phyloP scores from a whole-genome alignment of 257 asterid genomes.

The Buddleja alternifolia region DNA sequence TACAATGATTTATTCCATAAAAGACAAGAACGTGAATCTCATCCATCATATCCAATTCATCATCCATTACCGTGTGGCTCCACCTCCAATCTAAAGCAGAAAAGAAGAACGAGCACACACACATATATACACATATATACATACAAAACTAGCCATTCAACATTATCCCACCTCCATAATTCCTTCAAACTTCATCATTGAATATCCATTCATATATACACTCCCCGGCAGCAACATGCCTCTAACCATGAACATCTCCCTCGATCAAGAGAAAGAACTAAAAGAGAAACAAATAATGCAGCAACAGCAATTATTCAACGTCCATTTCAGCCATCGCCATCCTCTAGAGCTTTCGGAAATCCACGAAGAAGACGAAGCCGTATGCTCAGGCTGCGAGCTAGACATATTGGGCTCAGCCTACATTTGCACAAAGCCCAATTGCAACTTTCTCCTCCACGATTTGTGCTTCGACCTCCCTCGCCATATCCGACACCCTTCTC shows the following conservation, averaged over 20 bases:
- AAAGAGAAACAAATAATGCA: background rate
- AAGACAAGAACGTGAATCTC: no score
- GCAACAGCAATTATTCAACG: constrained; percentile 26
- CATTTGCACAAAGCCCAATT: constrained; percentile 40
- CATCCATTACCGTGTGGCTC: background rate
- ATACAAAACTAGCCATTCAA: background rate
- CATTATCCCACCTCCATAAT: background rate
- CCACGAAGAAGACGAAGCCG: constrained; percentile 33
- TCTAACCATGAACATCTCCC: constrained; percentile 9
- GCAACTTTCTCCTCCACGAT: constrained; percentile 55
- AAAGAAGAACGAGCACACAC: background rate
- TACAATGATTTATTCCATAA: no score
- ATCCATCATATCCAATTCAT: no score
- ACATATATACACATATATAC: constrained; percentile 1
- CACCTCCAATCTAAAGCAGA: background rate
- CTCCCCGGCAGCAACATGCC: constrained; percentile 23
- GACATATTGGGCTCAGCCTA: constrained; percentile 38
- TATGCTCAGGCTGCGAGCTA: constrained; percentile 57
- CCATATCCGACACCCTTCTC: constrained; percentile 52
- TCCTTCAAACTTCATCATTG: background rate
- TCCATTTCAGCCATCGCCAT: constrained; percentile 62
- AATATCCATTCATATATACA: background rate
- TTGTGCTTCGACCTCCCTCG: constrained; percentile 58
- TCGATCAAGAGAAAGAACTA: background rate
- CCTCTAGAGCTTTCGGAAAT: constrained; percentile 33